Conservation (phyloP, 2,329 filamentous ascomycete species). For the Penicillium glabrum region DNA sequence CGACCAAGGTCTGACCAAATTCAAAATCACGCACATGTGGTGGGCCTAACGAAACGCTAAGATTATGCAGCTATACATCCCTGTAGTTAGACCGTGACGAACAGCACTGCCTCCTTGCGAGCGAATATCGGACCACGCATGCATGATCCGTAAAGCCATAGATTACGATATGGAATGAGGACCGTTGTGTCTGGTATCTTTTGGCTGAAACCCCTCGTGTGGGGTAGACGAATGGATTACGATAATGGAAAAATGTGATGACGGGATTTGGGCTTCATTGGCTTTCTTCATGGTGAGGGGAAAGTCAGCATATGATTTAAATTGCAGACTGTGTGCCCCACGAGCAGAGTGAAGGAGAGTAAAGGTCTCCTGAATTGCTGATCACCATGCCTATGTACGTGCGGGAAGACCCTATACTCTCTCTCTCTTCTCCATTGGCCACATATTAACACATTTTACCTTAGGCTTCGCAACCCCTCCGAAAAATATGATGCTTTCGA, state of each 20-base stretch:
- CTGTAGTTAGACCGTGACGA: background rate
- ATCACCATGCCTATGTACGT: background rate
- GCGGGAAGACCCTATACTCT: background rate
- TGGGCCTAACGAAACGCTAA: background rate
- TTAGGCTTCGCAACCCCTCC: constrained; percentile 50
- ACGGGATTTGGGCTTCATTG: background rate
- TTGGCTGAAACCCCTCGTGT: background rate
- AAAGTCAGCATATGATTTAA: background rate
- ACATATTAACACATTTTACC: background rate
- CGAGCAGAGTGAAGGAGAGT: background rate
- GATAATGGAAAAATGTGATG: background rate
- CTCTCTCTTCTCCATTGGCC: background rate
- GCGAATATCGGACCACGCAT: background rate
- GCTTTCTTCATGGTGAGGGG: background rate
- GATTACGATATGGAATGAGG: background rate
- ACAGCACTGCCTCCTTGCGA: background rate
- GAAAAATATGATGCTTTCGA: constrained; percentile 50
- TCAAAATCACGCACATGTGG: background rate
- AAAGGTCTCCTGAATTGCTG: background rate
- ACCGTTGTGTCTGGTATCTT: background rate
- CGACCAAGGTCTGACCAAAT: background rate
- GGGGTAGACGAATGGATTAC: background rate
- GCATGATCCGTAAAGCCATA: background rate
- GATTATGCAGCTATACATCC: background rate
- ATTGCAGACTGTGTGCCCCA: background rate